A percentile compares a stretch with the other conserved stretches of the same genome.
Conservation (phyloP, 1,284 basidiomycete genomes). For the Termitomyces sp. region DNA sequence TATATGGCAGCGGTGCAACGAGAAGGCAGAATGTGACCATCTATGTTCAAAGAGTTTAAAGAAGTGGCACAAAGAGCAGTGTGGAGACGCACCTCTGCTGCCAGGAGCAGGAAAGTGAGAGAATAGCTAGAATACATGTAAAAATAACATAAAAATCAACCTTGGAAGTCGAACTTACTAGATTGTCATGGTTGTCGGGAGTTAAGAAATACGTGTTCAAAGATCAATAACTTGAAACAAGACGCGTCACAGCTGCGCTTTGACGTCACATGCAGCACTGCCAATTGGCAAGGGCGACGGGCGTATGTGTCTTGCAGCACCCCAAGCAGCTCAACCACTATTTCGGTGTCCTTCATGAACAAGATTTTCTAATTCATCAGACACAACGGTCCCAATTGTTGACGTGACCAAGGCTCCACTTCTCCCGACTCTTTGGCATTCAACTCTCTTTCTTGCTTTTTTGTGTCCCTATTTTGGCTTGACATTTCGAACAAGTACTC, state of each 20-base stretch:
- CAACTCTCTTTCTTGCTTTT: too few relatives aligned
- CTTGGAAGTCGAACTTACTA: constrained; percentile 45
- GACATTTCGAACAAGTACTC: too few relatives aligned
- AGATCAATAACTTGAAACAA: background rate
- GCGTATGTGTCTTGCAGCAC: background rate
- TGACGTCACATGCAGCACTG: too few relatives aligned
- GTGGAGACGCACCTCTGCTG: constrained; percentile 49
- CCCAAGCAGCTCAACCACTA: too few relatives aligned
- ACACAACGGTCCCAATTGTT: too few relatives aligned
- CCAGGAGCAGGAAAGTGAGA: constrained; percentile 73
- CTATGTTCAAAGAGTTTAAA: constrained; percentile 22
- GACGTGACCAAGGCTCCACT: too few relatives aligned
- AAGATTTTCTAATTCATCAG: too few relatives aligned
- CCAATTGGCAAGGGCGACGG: background rate
- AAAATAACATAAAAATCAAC: background rate
- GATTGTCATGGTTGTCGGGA: constrained; percentile 53
- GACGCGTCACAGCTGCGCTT: too few relatives aligned
- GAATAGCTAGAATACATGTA: constrained; percentile 47
- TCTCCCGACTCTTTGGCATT: too few relatives aligned
- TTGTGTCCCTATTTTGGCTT: too few relatives aligned
- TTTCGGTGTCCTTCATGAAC: too few relatives aligned
- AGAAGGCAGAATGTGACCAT: constrained; percentile 74
- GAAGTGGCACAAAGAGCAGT: constrained; percentile 4
- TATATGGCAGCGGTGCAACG: constrained; percentile 73
- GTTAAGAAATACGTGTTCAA: constrained; percentile 4